These are phyloP conservation scores for Trypanosoma grayi DNA, from an alignment of 208 protist species.

Conservation along the genomic window DNA sequence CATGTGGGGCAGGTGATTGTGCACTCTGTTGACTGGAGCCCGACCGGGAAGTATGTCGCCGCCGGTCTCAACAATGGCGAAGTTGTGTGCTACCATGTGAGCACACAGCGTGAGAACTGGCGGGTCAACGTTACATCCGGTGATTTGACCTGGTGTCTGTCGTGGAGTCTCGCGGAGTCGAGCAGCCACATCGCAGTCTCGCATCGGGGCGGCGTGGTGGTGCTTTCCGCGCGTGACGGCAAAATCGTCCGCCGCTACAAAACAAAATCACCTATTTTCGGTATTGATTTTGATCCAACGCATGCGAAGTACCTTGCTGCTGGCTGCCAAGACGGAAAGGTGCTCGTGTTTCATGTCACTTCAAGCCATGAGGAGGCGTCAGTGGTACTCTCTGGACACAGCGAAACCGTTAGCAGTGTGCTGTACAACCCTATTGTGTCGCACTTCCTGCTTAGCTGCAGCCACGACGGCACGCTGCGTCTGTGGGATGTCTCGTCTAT, in stretches of 20 bases:
- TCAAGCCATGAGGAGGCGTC: conserved; percentile 45
- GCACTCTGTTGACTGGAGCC: conserved; percentile 74
- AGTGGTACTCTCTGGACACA: conserved; percentile 72
- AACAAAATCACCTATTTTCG: conserved; percentile 39
- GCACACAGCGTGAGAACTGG: conserved; percentile 64
- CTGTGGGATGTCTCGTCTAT: conserved; percentile 86
- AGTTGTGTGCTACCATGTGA: conserved; percentile 69
- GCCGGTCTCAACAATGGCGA: conserved; percentile 74
- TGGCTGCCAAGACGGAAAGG: conserved; percentile 81
- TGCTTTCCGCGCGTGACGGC: conserved; percentile 70
- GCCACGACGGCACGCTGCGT: conserved; percentile 86
- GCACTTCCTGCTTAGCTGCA: conserved; percentile 72
- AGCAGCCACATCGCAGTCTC: conserved; percentile 53
- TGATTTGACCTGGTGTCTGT: conserved; percentile 45
- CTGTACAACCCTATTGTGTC: conserved; percentile 72
- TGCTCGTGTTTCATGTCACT: conserved; percentile 72
- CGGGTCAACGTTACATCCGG: conserved; percentile 41
- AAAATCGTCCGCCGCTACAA: conserved; percentile 69
- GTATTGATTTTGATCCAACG: conserved; percentile 70
- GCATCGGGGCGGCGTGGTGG: conserved; percentile 47
- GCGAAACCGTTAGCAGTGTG: conserved; percentile 68
- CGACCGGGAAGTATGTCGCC: conserved; percentile 75
- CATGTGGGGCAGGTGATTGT: conserved; percentile 69
- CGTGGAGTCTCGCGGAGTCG: conserved; percentile 44
- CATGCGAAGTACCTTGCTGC: conserved; percentile 68